Base-by-base conservation (phyloP, 192 early-diverging fungal genomes). In the Phlyctochytrium arcticum region DNA sequence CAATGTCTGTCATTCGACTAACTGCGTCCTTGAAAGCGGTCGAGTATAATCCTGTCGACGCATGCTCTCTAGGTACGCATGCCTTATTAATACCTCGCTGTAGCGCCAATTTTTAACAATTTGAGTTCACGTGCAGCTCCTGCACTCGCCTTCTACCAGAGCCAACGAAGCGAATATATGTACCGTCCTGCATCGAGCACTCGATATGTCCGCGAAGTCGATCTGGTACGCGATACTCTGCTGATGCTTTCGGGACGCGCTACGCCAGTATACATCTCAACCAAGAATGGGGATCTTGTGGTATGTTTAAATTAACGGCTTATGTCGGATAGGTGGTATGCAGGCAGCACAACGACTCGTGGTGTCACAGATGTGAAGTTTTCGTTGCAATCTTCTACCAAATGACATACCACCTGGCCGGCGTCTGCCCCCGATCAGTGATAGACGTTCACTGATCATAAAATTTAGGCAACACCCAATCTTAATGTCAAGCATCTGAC, bases 181-280 rank as follows among this genome's bases (percentile, higher is more conserved):
- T 62, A 62, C 24, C 29, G 24, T 9, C 26, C 44, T 30, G n/a
- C 39, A 9, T 39, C 60, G 4, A 42, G 60, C 39, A 27, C 17
- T 17, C 30, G 9, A 6, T 62, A 30, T 36, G 34, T 39, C 15
- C 31, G 35, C 3, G 64, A 66, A 19, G 6, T 12, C 33, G 54
- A 57, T 24, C 39, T 66, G 24, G 54, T 66, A 17, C 64, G 64
- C 10, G 64, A 66, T 32, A 29, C 24, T 1, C 46, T 66, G 24
- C 57, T 57, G 31, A 39, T 66, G 64, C 53, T 66, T 27, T n/a
- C 47, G 31, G 26, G 49, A 6, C 21, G 12, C 21, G 39, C 39
- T 19, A 44, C 39, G 15, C 2, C 39, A 44, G 39, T 44, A 19
- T 44, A n/a, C n/a, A n/a, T n/a, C n/a, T n/a, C n/a, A n/a, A n/a